phyloP scores from a whole-genome alignment of 441 rosid species.

The Jatropha multifida region DNA sequence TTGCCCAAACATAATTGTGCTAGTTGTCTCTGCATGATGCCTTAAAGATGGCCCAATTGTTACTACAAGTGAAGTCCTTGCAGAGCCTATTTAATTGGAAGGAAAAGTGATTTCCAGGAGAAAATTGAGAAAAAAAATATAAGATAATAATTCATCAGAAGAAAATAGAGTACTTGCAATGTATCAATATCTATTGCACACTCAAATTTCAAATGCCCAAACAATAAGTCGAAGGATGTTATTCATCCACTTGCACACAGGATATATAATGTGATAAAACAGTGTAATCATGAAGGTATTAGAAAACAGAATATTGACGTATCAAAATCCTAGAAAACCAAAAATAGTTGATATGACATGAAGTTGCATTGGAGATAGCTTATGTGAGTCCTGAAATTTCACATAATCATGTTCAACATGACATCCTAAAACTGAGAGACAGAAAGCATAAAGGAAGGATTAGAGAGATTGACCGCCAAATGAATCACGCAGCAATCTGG shows the following conservation, averaged over 20 bases:
- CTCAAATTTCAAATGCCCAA: neutral
- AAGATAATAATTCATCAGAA: constrained; percentile 11
- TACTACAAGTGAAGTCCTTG: constrained; percentile 84
- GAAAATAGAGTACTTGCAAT: neutral
- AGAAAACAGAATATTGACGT: neutral
- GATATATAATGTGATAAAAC: neutral
- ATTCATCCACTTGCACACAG: neutral
- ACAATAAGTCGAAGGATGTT: neutral
- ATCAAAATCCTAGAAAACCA: neutral
- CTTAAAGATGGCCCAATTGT: constrained; percentile 85
- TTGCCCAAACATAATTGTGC: constrained; percentile 95
- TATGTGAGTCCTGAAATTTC: constrained; percentile 8
- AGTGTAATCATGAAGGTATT: neutral
- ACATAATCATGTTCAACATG: neutral
- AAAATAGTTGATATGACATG: neutral
- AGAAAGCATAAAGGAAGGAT: constrained; percentile 4
- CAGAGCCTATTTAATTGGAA: constrained; percentile 57
- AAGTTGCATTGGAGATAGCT: neutral
- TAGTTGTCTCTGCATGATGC: constrained; percentile 78
- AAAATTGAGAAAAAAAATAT: constrained; percentile 14
- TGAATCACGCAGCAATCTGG: constrained; percentile 93
- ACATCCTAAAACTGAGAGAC: neutral
- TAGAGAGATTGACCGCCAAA: constrained; percentile 63
- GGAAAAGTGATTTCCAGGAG: constrained; percentile 18
- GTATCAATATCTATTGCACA: neutral